Base-by-base conservation (phyloP, 163 green algal species). In the Prototheca wickerhamii region DNA sequence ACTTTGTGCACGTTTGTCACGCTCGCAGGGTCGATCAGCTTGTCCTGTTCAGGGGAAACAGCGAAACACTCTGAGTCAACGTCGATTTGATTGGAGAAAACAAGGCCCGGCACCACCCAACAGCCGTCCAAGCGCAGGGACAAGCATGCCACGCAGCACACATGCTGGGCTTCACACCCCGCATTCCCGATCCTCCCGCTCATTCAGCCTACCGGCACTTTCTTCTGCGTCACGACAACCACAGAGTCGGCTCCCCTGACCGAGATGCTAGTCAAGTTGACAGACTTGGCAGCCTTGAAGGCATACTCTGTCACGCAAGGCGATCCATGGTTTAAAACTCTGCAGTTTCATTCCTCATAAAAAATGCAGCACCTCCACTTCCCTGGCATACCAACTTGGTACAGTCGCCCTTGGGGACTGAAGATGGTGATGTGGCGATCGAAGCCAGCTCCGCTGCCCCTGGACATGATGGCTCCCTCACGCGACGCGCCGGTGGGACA, bases 271-370 rank as follows among this genome's bases (percentile, higher is more conserved):
- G 91, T 99, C 28, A 93, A 75, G 4, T 92, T 93, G 3, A 68
- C 76, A 15, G 87, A 81, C 60, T 96, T 93, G 12, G 95, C 91
- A n/a, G 93, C 91, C 67, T 99, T 99, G 82, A 99, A 99, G 0
- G 93, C 93, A 84, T 99, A 99, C 74, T 99, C 93, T 95, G 86
- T 59, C 17, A 61, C 31, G 21, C 12, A 61, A 28, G n/a, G n/a
- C n/a, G n/a, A n/a, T n/a, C n/a, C n/a, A n/a, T n/a, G n/a, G n/a
- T n/a, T n/a, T n/a, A n/a, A n/a, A n/a, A n/a, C n/a, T n/a, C n/a
- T n/a, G n/a, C n/a, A n/a, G n/a, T n/a, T 46, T 5, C 55, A 28
- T 44, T 28, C 15, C 10, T 4, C 55, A 26, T 29, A 25, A 10
- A 15, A 56, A n/a, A n/a, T n/a, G n/a, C n/a, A n/a, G n/a, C n/a